Evolutionary conservation across 352 stramenopile species (phyloP), one percentile per base, ranked within the genome.

Genomic region (Pythium chondricola): DNA sequence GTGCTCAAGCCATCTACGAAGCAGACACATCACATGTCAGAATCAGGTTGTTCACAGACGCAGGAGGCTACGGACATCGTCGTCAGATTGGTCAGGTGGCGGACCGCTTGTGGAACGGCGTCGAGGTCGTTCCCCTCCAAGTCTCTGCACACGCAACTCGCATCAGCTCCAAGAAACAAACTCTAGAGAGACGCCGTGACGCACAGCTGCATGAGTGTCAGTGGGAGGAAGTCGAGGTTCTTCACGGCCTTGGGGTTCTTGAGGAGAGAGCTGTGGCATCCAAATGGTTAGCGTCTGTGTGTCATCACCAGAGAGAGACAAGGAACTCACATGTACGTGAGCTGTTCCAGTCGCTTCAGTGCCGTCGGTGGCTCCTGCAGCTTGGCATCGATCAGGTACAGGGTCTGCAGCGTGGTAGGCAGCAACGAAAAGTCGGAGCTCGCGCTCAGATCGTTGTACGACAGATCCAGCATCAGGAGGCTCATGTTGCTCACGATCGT

Each of bases 341-440:
- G 35, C 21, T 38, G 13, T 3, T 40, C 3, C 1, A 58, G 32
- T 1, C 47, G 22, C 13, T 33, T 14, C 1, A 58, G 26, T 4
- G 11, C 25, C 2, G 17, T 6, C 5, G 52, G 44, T 6, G 54
- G 25, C n/a, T 38, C 35, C 17, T 42, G 29, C 10, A 60, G 38
- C 4, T 29, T 2, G 13, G 8, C 13, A 24, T 50, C 4, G 6
- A 46, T 17, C 2, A 60, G 3, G 4, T 33, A 17, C 10, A 60
- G 44, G 6, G 14, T 13, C 8, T 6, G 7, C 13, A 51, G 30
- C 4, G n/a, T 22, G 14, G 43, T n/a, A 3, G 42, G 50, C 3
- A 58, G 41, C 22, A 45, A 21, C 6, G 50, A 38, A 22, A 58
- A 58, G 7, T 52, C 42, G 2, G 33, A 25, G 9, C 40, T 16